Conservation (phyloP, 768 basidiomycete species). For the Termitomyces sp. region DNA sequence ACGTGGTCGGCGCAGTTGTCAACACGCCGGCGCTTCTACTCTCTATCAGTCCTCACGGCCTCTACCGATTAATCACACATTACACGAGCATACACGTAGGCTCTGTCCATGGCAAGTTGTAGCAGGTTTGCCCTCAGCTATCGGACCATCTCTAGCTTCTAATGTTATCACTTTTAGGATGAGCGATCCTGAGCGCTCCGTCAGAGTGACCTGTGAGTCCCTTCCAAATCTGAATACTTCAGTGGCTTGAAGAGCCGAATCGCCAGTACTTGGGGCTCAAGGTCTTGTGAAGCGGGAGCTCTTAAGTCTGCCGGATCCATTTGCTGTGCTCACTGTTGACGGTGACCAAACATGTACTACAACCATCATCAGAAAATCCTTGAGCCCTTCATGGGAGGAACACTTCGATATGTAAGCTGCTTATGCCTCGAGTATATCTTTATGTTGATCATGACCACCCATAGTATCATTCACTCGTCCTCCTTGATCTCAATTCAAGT, state of each 20-base stretch:
- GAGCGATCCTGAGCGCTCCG: constrained; percentile 41
- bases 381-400: constrained; percentile 80
- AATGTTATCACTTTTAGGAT: constrained; percentile 25
- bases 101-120: constrained; percentile 16
- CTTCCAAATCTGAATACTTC: not conserved
- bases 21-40: constrained; percentile 3
- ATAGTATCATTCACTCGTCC: constrained; percentile 64
- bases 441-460: constrained; percentile 7
- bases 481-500: constrained; percentile 81
- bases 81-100: not conserved
- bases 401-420: constrained; percentile 73
- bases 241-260: not conserved
- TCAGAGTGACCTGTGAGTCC: constrained; percentile 46
- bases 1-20: constrained; percentile 13
- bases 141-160: constrained; percentile 3
- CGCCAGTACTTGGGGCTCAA: constrained; percentile 71
- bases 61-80: not conserved
- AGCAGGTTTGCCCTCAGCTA: constrained; percentile 26
- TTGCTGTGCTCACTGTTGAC: constrained; percentile 84
- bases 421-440: constrained; percentile 10
- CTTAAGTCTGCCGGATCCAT: constrained; percentile 81
- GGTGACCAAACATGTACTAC: constrained; percentile 80
- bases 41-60: not conserved
- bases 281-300: constrained; percentile 73
- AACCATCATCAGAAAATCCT: constrained; percentile 57